phyloP scores from a whole-genome alignment of 805 yeast species.

The Wickerhamiella australiensis region DNA sequence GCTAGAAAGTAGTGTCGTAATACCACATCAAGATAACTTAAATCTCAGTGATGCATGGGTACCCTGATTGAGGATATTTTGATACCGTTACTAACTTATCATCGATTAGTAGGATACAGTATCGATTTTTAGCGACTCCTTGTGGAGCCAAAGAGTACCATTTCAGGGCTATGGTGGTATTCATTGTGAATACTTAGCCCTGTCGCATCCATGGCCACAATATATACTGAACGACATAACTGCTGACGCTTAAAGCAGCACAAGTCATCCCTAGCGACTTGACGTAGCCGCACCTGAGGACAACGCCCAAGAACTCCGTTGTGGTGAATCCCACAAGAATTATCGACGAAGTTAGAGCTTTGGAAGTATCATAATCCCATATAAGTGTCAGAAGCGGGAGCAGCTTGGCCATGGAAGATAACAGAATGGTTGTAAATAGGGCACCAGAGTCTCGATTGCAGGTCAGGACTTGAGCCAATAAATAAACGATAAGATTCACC shows the following conservation, averaged over 20 bases:
- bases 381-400: slow-evolving; percentile 88
- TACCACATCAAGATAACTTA: too few relatives aligned
- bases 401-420: slow-evolving; percentile 68
- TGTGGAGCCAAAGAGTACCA: too few relatives aligned
- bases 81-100: too few relatives aligned
- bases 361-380: slow-evolving; percentile 88
- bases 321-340: slow-evolving; percentile 48
- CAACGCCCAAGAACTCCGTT: slow-evolving; percentile 50
- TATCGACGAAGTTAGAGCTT: slow-evolving; percentile 48
- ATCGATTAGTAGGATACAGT: too few relatives aligned
- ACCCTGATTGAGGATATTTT: too few relatives aligned
- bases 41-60: too few relatives aligned
- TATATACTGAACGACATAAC: neutral
- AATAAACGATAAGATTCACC: slow-evolving; percentile 20
- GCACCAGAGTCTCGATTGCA: slow-evolving; percentile 33
- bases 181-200: too few relatives aligned
- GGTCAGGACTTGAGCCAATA: slow-evolving; percentile 30
- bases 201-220: slow-evolving; percentile 10
- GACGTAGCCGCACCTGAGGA: slow-evolving; percentile 29
- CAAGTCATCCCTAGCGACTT: slow-evolving; percentile 25
- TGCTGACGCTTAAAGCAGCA: slow-evolving; percentile 16
- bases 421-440: slow-evolving; percentile 54
- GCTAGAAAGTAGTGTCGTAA: too few relatives aligned
- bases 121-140: too few relatives aligned
- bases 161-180: too few relatives aligned